These are phyloP conservation scores for Pichia sp. DNA, from an alignment of 1,139 yeast species.

Conservation along the genomic window DNA sequence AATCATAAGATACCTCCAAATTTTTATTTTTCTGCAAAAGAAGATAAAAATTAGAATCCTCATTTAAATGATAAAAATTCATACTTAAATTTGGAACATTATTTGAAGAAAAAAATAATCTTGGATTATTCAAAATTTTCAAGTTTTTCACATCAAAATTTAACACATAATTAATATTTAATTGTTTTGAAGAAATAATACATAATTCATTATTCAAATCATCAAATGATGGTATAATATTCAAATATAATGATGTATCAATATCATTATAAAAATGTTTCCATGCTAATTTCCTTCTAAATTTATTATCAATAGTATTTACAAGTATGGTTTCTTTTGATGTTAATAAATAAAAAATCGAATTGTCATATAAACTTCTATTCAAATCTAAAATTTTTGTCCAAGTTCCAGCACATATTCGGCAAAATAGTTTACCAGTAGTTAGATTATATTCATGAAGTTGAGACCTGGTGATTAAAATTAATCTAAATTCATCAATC, in stretches of 20 bases:
- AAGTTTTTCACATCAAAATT: constrained; percentile 42
- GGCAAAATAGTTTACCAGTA: constrained; percentile 28
- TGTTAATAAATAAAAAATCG: constrained; percentile 43
- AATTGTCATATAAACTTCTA: constrained; percentile 23
- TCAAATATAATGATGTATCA: constrained; percentile 51
- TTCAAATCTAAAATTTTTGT: constrained; percentile 45
- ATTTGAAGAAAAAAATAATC: constrained; percentile 25
- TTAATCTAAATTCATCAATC: constrained; percentile 34
- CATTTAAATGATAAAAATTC: background rate
- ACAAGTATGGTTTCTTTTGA: constrained; percentile 56
- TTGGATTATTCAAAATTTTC: constrained; percentile 37
- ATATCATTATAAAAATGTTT: constrained; percentile 52
- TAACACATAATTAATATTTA: constrained; percentile 38
- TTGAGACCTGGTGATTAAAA: constrained; percentile 42
- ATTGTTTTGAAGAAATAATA: constrained; percentile 35
- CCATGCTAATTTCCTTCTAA: constrained; percentile 54
- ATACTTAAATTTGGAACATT: background rate
- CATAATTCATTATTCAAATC: constrained; percentile 12
- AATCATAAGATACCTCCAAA: background rate
- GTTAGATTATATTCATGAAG: constrained; percentile 32
- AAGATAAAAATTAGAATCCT: background rate
- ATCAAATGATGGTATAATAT: constrained; percentile 20
- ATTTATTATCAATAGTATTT: constrained; percentile 26
- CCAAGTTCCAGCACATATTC: constrained; percentile 52
- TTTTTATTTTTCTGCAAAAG: background rate